Percentiles rank a stretch among this genome's conserved stretches.
Evolutionary conservation across 306 rosid species (phyloP).

Genomic region (Cicer judaicum): DNA sequence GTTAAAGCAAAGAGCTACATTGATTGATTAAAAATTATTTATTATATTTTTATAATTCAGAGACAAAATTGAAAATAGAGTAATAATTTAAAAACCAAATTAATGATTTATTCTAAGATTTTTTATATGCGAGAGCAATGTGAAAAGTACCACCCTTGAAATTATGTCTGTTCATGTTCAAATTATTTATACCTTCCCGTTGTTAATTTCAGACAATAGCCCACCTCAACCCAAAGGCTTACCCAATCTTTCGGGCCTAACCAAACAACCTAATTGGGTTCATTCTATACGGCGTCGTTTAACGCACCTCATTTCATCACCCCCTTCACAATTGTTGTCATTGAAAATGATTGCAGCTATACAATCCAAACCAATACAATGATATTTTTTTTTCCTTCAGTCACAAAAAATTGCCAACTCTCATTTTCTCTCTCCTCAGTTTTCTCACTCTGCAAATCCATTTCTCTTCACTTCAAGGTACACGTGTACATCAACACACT

Average conservation of each 20-base stretch:
- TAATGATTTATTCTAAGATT: too few species aligned
- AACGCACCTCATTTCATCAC: neutral
- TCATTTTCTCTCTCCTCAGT: conserved; percentile 27
- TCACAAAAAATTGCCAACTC: conserved; percentile 44
- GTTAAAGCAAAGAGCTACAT: too few species aligned
- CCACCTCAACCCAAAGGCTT: neutral
- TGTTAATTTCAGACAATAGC: too few species aligned
- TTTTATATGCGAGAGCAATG: too few species aligned
- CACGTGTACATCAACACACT: conserved; percentile 5
- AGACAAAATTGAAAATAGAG: too few species aligned
- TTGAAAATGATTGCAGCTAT: conserved; percentile 44
- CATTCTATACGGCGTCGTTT: conserved; percentile 41
- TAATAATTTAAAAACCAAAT: too few species aligned
- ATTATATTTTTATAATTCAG: too few species aligned
- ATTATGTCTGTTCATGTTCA: too few species aligned
- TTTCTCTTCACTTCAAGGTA: conserved; percentile 39
- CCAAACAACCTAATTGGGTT: conserved; percentile 43
- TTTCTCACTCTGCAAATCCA: conserved; percentile 41
- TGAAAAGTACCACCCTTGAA: too few species aligned
- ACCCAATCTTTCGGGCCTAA: neutral
- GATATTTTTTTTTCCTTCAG: conserved; percentile 28
- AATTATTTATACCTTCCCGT: too few species aligned
- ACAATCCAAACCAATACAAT: conserved; percentile 40
- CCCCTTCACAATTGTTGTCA: conserved; percentile 23
- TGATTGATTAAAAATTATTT: too few species aligned